Conservation (phyloP, 495 filamentous ascomycete genomes). For the Podospora conica region DNA sequence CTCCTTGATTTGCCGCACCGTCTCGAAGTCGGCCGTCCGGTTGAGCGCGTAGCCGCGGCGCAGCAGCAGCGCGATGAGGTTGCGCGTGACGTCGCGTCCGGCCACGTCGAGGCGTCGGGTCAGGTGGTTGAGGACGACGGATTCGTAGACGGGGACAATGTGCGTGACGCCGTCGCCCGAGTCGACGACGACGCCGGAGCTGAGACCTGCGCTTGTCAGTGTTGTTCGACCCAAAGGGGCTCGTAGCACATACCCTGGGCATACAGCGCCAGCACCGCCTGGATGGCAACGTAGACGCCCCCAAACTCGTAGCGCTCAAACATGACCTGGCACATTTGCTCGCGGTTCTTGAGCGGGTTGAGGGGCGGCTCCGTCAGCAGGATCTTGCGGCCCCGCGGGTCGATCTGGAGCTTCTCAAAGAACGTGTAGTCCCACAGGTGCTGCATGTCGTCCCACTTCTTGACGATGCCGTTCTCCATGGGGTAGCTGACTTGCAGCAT, state of each 20-base stretch:
- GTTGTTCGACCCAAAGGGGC: neutral
- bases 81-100: slow-evolving; percentile 92
- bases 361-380: slow-evolving; percentile 96
- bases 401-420: slow-evolving; percentile 89
- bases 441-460: slow-evolving; percentile 99
- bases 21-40: slow-evolving; percentile 98
- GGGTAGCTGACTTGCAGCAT: slow-evolving; percentile 98
- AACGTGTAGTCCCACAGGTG: slow-evolving; percentile 99
- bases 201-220: slow-evolving; percentile 56
- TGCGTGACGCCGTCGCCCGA: slow-evolving; percentile 98
- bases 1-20: slow-evolving; percentile 98
- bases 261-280: slow-evolving; percentile 95
- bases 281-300: slow-evolving; percentile 96
- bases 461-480: slow-evolving; percentile 99
- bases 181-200: slow-evolving; percentile 93
- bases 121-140: slow-evolving; percentile 93
- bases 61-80: slow-evolving; percentile 91
- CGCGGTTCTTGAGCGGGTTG: slow-evolving; percentile 92
- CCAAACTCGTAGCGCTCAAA: slow-evolving; percentile 94
- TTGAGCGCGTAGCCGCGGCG: slow-evolving; percentile 96
- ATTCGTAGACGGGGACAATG: slow-evolving; percentile 97
- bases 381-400: slow-evolving; percentile 91
- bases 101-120: slow-evolving; percentile 91
- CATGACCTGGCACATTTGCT: slow-evolving; percentile 98
- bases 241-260: slow-evolving; percentile 74